phyloP scores from a whole-genome alignment of 257 asterid species.

The Ligustrum vulgare region DNA sequence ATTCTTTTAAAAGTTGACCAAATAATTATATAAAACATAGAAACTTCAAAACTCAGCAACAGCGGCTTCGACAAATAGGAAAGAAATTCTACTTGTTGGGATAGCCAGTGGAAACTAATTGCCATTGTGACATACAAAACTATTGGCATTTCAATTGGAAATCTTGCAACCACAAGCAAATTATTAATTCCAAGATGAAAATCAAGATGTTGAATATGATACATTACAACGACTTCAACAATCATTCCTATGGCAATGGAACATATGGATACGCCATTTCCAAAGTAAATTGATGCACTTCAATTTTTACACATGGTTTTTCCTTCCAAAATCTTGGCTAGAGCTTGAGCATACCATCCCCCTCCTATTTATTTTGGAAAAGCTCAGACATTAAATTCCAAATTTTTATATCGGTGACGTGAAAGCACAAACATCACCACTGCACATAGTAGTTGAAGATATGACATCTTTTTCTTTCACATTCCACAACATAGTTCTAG shows the following conservation, averaged over 20 bases:
- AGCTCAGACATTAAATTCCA: too few species aligned
- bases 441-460: too few species aligned
- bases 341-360: too few species aligned
- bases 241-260: constrained; percentile 43
- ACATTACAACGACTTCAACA: constrained; percentile 32
- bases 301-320: too few species aligned
- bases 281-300: too few species aligned
- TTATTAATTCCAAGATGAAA: constrained; percentile 39
- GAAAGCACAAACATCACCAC: too few species aligned
- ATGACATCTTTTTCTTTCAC: too few species aligned
- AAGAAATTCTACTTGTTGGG: constrained; percentile 26
- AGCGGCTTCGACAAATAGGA: neutral
- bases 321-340: too few species aligned
- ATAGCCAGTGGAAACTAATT: constrained; percentile 37
- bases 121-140: constrained; percentile 43
- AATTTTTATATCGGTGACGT: too few species aligned
- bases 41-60: neutral
- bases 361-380: too few species aligned
- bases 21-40: neutral
- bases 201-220: constrained; percentile 27
- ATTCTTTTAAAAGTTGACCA: constrained; percentile 28
- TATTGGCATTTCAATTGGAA: too few species aligned
- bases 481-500: too few species aligned
- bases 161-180: constrained; percentile 38
- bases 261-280: constrained; percentile 22